Evolutionary conservation across 208 protist species (phyloP), one percentile per base, ranked within the genome.

Genomic region (Leishmania lainsoni): DNA sequence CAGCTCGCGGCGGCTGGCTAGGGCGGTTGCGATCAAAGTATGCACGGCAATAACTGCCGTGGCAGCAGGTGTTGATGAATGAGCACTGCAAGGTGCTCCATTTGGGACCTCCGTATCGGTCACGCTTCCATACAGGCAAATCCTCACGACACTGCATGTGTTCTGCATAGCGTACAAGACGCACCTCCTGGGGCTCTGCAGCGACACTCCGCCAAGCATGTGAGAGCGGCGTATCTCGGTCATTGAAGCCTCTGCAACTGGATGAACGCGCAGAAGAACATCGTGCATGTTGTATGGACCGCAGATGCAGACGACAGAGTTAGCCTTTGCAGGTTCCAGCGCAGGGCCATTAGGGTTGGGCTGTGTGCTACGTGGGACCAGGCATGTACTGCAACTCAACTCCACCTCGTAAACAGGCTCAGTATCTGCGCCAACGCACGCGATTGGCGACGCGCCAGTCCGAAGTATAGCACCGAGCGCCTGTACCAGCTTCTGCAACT

Each of bases 401-500:
- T 49, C 58, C 72, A 85, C 48, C 56, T 85, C 81, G 49, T 78
- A 79, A 3, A 79, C 72, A 39, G 39, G 42, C 4, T 78, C 68
- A 9, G 20, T n/a, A 17, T 8, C 9, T 8, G 20, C 42, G 42
- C 22, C 20, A 29, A 48, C 22, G 42, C 42, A 1, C 42, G 20
- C 32, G 29, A 9, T 39, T 16, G 68, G 35, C 49, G 51, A n/a
- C 49, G 61, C 14, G 29, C 20, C 59, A 20, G 65, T 63, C 9
- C 42, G 56, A 8, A 81, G n/a, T 66, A 79, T 12, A 9, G 61
- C 42, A 39, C 61, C 81, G 29, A 81, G 32, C 0, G 72, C 26
- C 10, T 63, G 61, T 51, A 77, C 71, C 32, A 85, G 66, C 35
- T 22, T 72, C 52, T 85, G 76, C 39, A 85, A 54, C 72, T 85